Evolutionary conservation across 75 land plant genomes (phyloP).

Genomic region (Adiantum capillusveneris): DNA sequence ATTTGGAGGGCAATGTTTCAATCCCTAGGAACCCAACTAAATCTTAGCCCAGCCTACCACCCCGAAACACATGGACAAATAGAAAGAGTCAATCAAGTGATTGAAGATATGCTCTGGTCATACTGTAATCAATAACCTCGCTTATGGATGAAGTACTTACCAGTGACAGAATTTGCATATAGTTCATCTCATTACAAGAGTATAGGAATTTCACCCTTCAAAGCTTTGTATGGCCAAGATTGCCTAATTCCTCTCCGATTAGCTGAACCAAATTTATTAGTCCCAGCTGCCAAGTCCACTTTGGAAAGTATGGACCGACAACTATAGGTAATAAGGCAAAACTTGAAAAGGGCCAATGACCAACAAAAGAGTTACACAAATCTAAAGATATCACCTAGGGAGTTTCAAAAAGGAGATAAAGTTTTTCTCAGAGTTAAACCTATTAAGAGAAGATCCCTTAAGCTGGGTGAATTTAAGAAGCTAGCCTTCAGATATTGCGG

Average conservation of each 20-base stretch:
- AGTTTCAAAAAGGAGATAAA: too few relatives aligned
- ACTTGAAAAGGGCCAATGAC: neutral
- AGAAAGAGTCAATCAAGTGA: too few relatives aligned
- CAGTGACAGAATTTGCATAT: neutral
- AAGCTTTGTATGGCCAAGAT: neutral
- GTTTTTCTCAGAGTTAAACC: too few relatives aligned
- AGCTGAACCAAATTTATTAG: neutral
- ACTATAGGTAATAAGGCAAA: neutral
- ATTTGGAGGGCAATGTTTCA: too few relatives aligned
- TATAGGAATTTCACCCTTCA: neutral
- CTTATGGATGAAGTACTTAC: neutral
- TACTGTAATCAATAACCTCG: too few relatives aligned
- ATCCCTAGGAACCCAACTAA: too few relatives aligned
- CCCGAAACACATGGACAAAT: too few relatives aligned
- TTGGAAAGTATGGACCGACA: neutral
- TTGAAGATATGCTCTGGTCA: too few relatives aligned
- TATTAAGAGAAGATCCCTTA: too few relatives aligned
- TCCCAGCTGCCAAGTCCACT: neutral
- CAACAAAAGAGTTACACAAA: neutral
- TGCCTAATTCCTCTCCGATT: neutral
- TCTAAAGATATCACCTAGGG: neutral
- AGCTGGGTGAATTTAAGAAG: too few relatives aligned
- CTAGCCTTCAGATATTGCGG: too few relatives aligned
- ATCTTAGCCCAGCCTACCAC: too few relatives aligned
- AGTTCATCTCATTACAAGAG: neutral